phyloP scores from a whole-genome alignment of 2,329 filamentous ascomycete genomes.

The Cladobotryum protrusum region DNA sequence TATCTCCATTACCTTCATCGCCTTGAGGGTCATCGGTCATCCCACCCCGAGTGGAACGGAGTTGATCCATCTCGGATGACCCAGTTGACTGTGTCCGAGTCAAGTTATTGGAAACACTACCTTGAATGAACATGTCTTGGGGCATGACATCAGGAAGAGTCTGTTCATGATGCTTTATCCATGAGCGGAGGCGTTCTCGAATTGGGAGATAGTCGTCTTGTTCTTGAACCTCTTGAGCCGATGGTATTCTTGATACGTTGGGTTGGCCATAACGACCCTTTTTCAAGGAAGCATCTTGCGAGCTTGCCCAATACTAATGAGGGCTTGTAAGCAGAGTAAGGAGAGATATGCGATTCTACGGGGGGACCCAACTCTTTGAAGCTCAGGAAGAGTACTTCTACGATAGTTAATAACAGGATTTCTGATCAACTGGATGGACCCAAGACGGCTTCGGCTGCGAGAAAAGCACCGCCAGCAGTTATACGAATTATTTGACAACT shows the following conservation, averaged over 20 bases:
- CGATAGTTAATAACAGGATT: background rate
- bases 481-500: slow-evolving; percentile 22
- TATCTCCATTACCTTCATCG: slow-evolving; percentile 23
- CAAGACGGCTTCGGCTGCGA: background rate
- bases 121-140: slow-evolving; percentile 21
- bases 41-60: slow-evolving; percentile 18
- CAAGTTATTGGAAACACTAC: slow-evolving; percentile 24
- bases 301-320: slow-evolving; percentile 14
- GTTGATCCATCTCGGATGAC: slow-evolving; percentile 25
- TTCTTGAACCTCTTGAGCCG: slow-evolving; percentile 3
- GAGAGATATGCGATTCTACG: background rate
- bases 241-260: slow-evolving; percentile 1
- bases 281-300: slow-evolving; percentile 1
- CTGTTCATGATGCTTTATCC: slow-evolving; percentile 33
- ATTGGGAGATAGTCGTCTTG: slow-evolving; percentile 22
- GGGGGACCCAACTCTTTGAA: slow-evolving; percentile 5
- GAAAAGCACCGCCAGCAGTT: slow-evolving; percentile 29
- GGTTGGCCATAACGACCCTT: slow-evolving; percentile 6
- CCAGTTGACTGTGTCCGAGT: slow-evolving; percentile 29
- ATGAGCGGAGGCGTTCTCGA: slow-evolving; percentile 36
- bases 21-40: slow-evolving; percentile 21
- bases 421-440: background rate
- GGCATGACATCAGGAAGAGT: slow-evolving; percentile 15
- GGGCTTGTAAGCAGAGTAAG: slow-evolving; percentile 2
- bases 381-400: background rate